Conservation (phyloP, 2,329 filamentous ascomycete species). For the Lizonia empirigonia region DNA sequence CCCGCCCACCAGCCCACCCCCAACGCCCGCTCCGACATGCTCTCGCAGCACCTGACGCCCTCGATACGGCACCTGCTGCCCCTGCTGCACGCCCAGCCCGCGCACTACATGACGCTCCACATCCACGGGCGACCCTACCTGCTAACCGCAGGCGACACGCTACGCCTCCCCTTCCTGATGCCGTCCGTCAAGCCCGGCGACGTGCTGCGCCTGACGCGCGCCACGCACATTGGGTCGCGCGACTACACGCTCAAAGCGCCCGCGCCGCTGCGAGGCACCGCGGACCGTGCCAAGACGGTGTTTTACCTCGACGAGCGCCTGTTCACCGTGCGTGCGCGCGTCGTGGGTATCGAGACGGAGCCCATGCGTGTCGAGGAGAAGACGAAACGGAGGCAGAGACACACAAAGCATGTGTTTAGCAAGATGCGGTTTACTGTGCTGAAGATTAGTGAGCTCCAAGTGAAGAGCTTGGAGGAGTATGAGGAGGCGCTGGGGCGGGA, state of each 20-base stretch:
- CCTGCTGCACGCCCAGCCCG: conserved; percentile 72
- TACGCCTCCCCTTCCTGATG: conserved; percentile 59
- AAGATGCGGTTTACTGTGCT: conserved; percentile 91
- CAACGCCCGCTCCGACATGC: conserved; percentile 31
- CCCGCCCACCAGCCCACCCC: conserved; percentile 22
- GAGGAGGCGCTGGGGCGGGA: conserved; percentile 42
- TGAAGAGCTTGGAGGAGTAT: conserved; percentile 64
- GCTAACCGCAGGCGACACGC: conserved; percentile 63
- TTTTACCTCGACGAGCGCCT: conserved; percentile 78
- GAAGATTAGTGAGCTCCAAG: conserved; percentile 78
- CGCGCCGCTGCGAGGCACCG: conserved; percentile 37
- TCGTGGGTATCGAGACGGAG: conserved; percentile 81
- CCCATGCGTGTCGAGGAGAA: conserved; percentile 61
- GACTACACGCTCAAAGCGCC: conserved; percentile 81
- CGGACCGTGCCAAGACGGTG: conserved; percentile 45
- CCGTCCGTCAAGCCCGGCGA: conserved; percentile 70
- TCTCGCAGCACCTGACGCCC: conserved; percentile 54
- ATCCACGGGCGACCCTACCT: conserved; percentile 82
- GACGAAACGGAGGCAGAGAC: conserved; percentile 69
- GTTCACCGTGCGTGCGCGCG: conserved; percentile 83
- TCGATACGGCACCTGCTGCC: conserved; percentile 69
- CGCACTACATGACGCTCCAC: conserved; percentile 79
- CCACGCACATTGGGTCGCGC: conserved; percentile 78
- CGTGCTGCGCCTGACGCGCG: conserved; percentile 84
- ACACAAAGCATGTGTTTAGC: conserved; percentile 76